Evolutionary conservation across 345 rosid genomes (phyloP).

Genomic region (Linum lewisii): DNA sequence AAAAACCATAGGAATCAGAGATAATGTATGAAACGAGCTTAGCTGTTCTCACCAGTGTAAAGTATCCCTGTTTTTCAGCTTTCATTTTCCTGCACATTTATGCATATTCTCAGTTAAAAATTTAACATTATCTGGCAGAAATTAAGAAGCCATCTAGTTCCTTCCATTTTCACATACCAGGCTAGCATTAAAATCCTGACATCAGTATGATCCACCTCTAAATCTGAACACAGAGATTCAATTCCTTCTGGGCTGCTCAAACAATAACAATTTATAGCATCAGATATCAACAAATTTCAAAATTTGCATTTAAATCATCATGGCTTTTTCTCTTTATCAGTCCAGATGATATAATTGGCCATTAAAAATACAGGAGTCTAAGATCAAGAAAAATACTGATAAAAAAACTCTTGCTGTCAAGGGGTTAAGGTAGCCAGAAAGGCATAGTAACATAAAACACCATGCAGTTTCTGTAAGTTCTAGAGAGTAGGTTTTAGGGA

Average conservation of each 20-base stretch:
- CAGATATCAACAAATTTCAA: conserved; percentile 12
- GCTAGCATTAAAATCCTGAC: conserved; percentile 96
- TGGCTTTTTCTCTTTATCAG: too few relatives aligned
- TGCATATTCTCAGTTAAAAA: conserved; percentile 8
- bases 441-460: too few relatives aligned
- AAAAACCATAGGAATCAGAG: neutral
- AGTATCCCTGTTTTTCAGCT: conserved; percentile 94
- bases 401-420: too few relatives aligned
- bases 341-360: too few relatives aligned
- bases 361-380: too few relatives aligned
- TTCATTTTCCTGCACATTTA: conserved; percentile 73
- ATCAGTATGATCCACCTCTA: conserved; percentile 86
- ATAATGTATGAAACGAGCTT: neutral
- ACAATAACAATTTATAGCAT: conserved; percentile 5
- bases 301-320: too few relatives aligned
- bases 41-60: conserved; percentile 53
- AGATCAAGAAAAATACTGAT: neutral
- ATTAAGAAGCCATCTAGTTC: conserved; percentile 4
- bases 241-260: conserved; percentile 91
- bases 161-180: conserved; percentile 43
- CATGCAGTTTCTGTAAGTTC: too few relatives aligned
- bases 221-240: conserved; percentile 71
- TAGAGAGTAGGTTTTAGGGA: too few relatives aligned
- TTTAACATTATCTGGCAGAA: conserved; percentile 1
- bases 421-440: too few relatives aligned